Evolutionary conservation across 192 early-diverging fungal species (phyloP).

Genomic region (Coemansia sp.): DNA sequence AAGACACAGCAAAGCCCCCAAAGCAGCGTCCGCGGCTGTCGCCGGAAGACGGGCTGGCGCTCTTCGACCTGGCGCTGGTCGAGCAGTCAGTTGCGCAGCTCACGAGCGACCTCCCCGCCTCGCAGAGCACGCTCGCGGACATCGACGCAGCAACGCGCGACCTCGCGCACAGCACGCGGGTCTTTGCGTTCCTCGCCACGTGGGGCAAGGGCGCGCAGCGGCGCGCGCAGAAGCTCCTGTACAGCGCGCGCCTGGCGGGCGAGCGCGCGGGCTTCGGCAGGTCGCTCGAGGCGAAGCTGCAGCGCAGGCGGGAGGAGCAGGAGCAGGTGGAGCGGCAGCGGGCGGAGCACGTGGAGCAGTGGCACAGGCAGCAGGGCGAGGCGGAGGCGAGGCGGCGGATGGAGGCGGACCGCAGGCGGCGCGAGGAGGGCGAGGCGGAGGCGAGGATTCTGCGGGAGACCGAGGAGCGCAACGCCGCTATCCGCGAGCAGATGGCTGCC

Average conservation of each 20-base stretch:
- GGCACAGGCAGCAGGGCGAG: slow-evolving; percentile 54
- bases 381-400: slow-evolving; percentile 47
- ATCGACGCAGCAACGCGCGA: background rate
- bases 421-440: slow-evolving; percentile 13
- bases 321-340: slow-evolving; percentile 53
- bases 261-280: background rate
- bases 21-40: background rate
- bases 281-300: background rate
- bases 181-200: background rate
- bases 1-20: background rate
- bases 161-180: background rate
- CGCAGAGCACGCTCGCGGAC: background rate
- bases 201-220: background rate
- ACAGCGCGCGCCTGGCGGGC: background rate
- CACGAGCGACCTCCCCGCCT: background rate
- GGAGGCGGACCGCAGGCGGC: slow-evolving; percentile 26
- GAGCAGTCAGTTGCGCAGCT: background rate
- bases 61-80: background rate
- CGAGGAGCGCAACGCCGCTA: slow-evolving; percentile 52
- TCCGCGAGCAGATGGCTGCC: slow-evolving; percentile 49
- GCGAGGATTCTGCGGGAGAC: slow-evolving; percentile 21
- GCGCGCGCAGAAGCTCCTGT: background rate
- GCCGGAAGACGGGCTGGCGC: background rate
- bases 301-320: background rate
- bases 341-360: slow-evolving; percentile 52